phyloP scores from a whole-genome alignment of 2,329 filamentous ascomycete genomes.

The Calycina marina region DNA sequence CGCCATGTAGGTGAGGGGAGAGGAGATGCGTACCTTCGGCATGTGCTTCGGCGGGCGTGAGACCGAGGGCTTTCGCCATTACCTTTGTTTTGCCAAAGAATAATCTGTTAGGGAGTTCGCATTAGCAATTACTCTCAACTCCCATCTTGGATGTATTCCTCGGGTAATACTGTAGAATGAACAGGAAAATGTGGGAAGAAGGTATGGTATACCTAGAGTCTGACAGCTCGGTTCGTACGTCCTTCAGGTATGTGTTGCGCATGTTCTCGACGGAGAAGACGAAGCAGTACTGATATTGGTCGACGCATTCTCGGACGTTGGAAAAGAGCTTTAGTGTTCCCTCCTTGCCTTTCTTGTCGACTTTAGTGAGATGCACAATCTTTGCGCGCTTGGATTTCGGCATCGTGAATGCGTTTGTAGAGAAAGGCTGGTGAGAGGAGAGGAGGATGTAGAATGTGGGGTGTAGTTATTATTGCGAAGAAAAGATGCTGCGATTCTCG shows the following conservation, averaged over 20 bases:
- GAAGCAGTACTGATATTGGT: conserved; percentile 80
- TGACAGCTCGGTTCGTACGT: conserved; percentile 68
- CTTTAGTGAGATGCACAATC: conserved; percentile 80
- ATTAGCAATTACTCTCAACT: conserved; percentile 2
- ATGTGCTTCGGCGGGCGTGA: conserved; percentile 61
- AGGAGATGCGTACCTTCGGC: conserved; percentile 64
- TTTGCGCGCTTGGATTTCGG: conserved; percentile 91
- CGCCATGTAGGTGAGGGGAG: conserved; percentile 55
- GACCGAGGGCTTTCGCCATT: conserved; percentile 88
- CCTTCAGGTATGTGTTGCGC: conserved; percentile 93
- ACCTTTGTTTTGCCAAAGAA: conserved; percentile 99
- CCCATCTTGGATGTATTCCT: too few relatives aligned
- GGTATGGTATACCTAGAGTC: conserved; percentile 57
- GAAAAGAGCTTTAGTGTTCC: conserved; percentile 73
- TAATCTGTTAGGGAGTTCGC: conserved; percentile 38
- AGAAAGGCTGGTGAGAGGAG: too few relatives aligned
- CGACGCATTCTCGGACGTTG: conserved; percentile 73
- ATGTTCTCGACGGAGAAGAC: conserved; percentile 93
- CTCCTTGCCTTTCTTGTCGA: conserved; percentile 86
- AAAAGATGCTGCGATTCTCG: conserved; percentile 8
- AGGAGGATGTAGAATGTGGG: conserved; percentile 2
- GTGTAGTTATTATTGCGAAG: conserved; percentile 5
- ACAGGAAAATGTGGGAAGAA: neutral
- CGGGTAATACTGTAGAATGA: too few relatives aligned
- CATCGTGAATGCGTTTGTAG: conserved; percentile 40